Percentiles rank a stretch among this genome's conserved stretches.
Evolutionary conservation across 2,329 filamentous ascomycete species (phyloP).

Genomic region (Bertia moriformis): DNA sequence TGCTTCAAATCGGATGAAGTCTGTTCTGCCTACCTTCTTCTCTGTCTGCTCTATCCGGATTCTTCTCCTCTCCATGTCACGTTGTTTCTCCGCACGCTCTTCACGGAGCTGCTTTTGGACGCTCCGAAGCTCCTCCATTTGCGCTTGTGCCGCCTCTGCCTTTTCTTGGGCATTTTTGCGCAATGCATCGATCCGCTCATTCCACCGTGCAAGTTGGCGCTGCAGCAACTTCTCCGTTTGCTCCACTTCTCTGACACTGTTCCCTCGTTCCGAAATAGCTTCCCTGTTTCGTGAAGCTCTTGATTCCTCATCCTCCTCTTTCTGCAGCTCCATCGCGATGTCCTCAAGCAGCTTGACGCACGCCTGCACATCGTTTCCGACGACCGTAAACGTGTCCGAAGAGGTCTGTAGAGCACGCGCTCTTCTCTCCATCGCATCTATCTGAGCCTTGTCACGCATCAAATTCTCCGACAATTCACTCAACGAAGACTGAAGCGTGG

Average conservation of each 20-base stretch:
- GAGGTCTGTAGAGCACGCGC: slow-evolving; percentile 85
- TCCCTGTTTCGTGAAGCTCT: slow-evolving; percentile 72
- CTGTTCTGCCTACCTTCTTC: slow-evolving; percentile 64
- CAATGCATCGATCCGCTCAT: slow-evolving; percentile 72
- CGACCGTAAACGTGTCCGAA: slow-evolving; percentile 73
- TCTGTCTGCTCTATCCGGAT: slow-evolving; percentile 96
- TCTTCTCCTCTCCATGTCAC: slow-evolving; percentile 79
- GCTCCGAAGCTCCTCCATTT: slow-evolving; percentile 77
- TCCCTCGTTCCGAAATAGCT: slow-evolving; percentile 71
- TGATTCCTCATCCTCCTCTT: slow-evolving; percentile 80
- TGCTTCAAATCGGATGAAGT: slow-evolving; percentile 7
- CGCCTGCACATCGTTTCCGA: slow-evolving; percentile 69
- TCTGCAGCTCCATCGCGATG: slow-evolving; percentile 66
- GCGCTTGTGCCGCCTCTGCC: slow-evolving; percentile 64
- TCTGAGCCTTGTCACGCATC: slow-evolving; percentile 64
- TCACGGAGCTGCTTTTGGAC: slow-evolving; percentile 70
- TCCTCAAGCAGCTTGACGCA: slow-evolving; percentile 85
- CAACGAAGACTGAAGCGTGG: slow-evolving; percentile 66
- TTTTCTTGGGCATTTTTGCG: slow-evolving; percentile 69
- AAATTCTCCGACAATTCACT: slow-evolving; percentile 70
- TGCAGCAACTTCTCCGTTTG: slow-evolving; percentile 71
- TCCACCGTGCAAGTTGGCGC: slow-evolving; percentile 73
- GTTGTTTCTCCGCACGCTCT: slow-evolving; percentile 72
- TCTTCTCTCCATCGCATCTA: slow-evolving; percentile 74
- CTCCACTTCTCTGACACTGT: slow-evolving; percentile 83